phyloP scores from a whole-genome alignment of 1,139 yeast species.

The Pneumocystis sp. region DNA sequence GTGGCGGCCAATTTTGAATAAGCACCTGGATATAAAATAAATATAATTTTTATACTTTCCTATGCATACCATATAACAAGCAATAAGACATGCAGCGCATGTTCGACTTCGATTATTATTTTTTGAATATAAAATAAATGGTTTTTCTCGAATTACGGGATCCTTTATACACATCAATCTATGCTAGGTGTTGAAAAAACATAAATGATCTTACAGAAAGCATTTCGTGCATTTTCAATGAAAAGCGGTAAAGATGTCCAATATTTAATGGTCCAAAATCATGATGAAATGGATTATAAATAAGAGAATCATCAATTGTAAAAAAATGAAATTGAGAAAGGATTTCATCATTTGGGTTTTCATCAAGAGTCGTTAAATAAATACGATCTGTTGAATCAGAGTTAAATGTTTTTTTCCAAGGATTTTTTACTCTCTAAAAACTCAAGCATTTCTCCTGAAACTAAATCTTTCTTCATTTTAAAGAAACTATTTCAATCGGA shows the following conservation, averaged over 20 bases:
- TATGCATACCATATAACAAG: conserved; percentile 69
- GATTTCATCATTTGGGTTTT: conserved; percentile 57
- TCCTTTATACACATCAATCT: conserved; percentile 20
- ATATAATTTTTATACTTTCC: not conserved
- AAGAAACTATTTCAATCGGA: not conserved
- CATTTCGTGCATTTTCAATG: conserved; percentile 82
- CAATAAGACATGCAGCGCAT: conserved; percentile 83
- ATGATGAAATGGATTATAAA: conserved; percentile 82
- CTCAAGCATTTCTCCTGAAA: conserved; percentile 10
- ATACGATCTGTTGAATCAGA: conserved; percentile 42
- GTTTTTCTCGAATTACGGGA: conserved; percentile 68
- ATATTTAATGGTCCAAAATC: conserved; percentile 94
- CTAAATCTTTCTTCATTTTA: not conserved
- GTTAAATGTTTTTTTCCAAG: not conserved
- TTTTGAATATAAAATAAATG: conserved; percentile 78
- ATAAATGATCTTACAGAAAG: conserved; percentile 23
- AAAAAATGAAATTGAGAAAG: conserved; percentile 45
- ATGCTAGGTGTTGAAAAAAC: not conserved
- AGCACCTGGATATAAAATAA: conserved; percentile 27
- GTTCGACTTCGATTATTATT: conserved; percentile 71
- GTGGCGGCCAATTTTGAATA: conserved; percentile 97
- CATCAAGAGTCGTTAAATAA: conserved; percentile 79
- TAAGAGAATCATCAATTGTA: conserved; percentile 81
- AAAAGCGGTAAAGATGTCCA: conserved; percentile 86
- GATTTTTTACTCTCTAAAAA: conserved; percentile 10